phyloP scores from a whole-genome alignment of 2,329 filamentous ascomycete genomes.

The Microcyclospora pomicola region DNA sequence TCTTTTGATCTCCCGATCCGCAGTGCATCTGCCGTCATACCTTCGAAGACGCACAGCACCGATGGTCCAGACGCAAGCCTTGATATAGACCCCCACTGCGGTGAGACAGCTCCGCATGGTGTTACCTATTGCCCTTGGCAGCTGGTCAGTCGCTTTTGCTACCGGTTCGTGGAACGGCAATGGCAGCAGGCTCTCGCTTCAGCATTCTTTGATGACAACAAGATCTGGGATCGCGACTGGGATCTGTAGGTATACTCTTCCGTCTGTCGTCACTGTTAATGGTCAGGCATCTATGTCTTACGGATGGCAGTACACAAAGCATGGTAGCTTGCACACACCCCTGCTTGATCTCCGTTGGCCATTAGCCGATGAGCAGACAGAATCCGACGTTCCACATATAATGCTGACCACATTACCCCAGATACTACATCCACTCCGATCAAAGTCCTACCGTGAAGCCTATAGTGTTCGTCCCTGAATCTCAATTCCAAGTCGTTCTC shows the following conservation, averaged over 20 bases:
- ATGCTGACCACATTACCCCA: conserved; percentile 1
- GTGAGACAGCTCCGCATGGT: conserved; percentile 20
- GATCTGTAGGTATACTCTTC: conserved; percentile 51
- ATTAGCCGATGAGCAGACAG: too few species aligned
- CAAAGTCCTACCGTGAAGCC: conserved; percentile 30
- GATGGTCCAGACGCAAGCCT: too few species aligned
- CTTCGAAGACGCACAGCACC: too few species aligned
- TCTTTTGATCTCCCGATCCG: not conserved
- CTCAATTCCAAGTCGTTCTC: conserved; percentile 53
- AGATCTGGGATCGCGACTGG: conserved; percentile 53
- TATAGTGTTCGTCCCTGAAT: conserved; percentile 52
- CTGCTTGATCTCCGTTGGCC: conserved; percentile 4
- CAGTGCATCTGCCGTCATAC: too few species aligned
- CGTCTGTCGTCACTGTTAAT: not conserved
- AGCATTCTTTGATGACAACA: conserved; percentile 42
- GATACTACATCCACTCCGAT: conserved; percentile 16
- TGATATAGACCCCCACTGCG: conserved; percentile 7
- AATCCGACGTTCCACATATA: not conserved
- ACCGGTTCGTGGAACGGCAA: conserved; percentile 41
- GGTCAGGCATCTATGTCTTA: not conserved
- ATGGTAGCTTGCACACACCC: not conserved
- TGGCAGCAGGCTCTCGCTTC: conserved; percentile 35
- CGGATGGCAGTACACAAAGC: conserved; percentile 2
- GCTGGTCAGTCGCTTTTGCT: conserved; percentile 44
- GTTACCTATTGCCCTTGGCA: conserved; percentile 28